Evolutionary conservation across 495 filamentous ascomycete species (phyloP), one percentile per base, ranked within the genome.

Genomic region (Amorphotheca resinae): DNA sequence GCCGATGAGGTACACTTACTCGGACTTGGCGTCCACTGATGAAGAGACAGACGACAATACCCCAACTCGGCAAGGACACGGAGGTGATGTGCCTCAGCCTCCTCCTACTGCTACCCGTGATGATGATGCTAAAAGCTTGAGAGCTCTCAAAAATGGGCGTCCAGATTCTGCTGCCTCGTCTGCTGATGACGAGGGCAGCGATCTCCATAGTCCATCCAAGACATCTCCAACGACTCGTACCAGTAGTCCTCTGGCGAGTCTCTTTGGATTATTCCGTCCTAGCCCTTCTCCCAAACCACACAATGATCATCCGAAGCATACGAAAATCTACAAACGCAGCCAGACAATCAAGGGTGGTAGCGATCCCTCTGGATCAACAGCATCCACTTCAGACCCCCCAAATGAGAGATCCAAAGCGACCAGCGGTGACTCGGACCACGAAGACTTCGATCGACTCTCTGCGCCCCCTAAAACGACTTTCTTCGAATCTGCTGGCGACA

Each of bases 391-490:
- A 16, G 8, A 17, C 4, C 2, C 37, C 2, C n/a, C 45, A 12
- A 6, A 30, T 4, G 18, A 33, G 5, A 41, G 33, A 40, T 22
- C 17, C 3, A 54, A 52, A 22, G 52, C 41, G 12, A 54, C 54
- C 25, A 49, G 38, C 18, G 45, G 45, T 9, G 48, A 49, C 21
- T 42, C 38, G 31, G 53, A 67, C 17, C 56, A 59, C 7, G 65
- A 64, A 36, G 64, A 68, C 30, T 44, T 41, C 0, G 61, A 66
- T 25, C 57, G 50, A 14, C 45, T 73, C 31, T 63, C 74, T 36
- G 74, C 85, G 1, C 91, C 91, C n/a, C 91, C 91, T 0, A 82
- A 77, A 48, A 96, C 91, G 0, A 91, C 83, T 1, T 79, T 98
- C 41, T 91, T 98, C 43, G 91, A 98, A 64, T 86, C 89, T 0